Base-by-base conservation (phyloP, 805 yeast genomes). In the Dipodascus geniculatus region DNA sequence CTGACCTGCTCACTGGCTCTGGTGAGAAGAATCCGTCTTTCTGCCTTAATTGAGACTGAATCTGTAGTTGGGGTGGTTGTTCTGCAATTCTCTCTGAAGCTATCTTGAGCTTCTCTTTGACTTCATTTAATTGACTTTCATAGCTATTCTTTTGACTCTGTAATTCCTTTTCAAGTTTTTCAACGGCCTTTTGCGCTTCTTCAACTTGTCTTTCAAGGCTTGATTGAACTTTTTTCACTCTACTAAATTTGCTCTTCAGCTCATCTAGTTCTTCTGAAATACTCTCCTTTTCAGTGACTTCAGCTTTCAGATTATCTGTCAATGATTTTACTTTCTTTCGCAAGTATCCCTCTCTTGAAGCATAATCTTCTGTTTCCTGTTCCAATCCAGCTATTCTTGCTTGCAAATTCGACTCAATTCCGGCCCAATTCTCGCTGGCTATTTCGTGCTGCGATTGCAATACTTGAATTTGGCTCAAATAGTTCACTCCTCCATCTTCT, bases 391-490 rank as follows among this genome's bases (percentile, higher is more conserved):
- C 65, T 19, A 82, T 72, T 54, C 76, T 77, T 6, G 69, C 65
- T 56, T 74, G 70, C 55, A 88, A 72, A 2, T 80, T 73, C 42
- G 84, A 76, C 66, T 93, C 97, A 48, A 88, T 81, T 19, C 81
- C 71, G 54, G 84, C 82, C 95, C 96, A 87, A 65, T 84, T 87
- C 57, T 83, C 87, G 54, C 83, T 83, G 0, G 91, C 85, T 16
- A 82, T 76, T 4, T 85, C 77, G 58, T 86, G 83, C 65, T 89
- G 93, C 1, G 78, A 71, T 61, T 85, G 89, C 20, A 87, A 63
- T 16, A 75, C 69, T 48, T 76, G 79, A 58, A 82, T 81, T 44
- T 78, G 75, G 14, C 65, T 62, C 35, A 65, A 57, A 28, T 66
- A 55, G 33, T 72, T 65, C 53, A 69, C 73, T 50, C 72, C 74